A percentile compares a stretch with the other conserved stretches of the same genome.
Conservation (phyloP, 2,329 filamentous ascomycete species). For the Botrytis paeoniae region DNA sequence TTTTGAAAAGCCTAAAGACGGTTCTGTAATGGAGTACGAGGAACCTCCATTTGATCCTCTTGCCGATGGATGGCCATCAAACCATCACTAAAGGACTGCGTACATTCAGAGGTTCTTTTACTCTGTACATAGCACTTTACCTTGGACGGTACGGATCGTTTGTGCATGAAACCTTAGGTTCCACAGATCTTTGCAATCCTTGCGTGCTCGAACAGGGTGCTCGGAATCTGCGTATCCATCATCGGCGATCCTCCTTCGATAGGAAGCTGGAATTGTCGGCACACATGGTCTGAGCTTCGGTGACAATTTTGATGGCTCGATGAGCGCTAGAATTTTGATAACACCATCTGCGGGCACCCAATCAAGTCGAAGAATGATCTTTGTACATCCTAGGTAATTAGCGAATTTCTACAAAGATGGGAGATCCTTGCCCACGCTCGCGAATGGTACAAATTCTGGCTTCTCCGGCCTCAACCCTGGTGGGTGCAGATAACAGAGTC, state of each 20-base stretch:
- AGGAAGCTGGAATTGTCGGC: neutral
- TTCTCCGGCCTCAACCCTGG: neutral
- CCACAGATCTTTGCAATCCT: neutral
- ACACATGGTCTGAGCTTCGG: neutral
- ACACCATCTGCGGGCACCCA: neutral
- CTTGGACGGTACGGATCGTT: neutral
- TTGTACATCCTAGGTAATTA: neutral
- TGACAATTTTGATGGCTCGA: neutral
- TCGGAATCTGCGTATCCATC: neutral
- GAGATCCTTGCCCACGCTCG: neutral
- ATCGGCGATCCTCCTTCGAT: neutral
- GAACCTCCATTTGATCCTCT: slow-evolving; percentile 14
- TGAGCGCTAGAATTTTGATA: neutral
- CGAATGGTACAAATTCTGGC: neutral
- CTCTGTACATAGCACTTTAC: neutral
- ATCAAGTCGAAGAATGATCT: neutral
- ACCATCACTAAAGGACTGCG: neutral
- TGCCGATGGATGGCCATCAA: neutral
- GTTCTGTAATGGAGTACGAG: slow-evolving; percentile 15
- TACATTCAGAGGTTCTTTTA: neutral
- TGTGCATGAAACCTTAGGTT: neutral
- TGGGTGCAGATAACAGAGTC: neutral
- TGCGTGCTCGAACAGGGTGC: neutral
- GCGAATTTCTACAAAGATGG: neutral
- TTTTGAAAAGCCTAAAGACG: slow-evolving; percentile 11